Evolutionary conservation across 345 rosid genomes (phyloP).

Genomic region (Eucalyptus camaldulensis): DNA sequence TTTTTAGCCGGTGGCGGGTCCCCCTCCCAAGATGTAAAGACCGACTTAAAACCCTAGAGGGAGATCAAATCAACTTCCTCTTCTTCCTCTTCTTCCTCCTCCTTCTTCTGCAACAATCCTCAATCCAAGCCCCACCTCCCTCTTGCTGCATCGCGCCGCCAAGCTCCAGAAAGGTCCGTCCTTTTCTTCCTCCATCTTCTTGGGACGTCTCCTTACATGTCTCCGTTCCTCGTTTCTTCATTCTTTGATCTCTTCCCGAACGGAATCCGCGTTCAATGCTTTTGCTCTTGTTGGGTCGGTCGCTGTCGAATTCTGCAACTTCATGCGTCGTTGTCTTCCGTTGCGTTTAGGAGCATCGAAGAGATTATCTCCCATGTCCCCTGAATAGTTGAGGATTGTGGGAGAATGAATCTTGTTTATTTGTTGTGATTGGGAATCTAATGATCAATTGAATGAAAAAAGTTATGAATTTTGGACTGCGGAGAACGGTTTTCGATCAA

Average conservation of each 20-base stretch:
- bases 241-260: not conserved
- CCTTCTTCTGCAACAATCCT: not conserved
- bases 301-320: not conserved
- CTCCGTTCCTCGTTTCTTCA: not conserved
- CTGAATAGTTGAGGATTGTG: not conserved
- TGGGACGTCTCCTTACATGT: not conserved
- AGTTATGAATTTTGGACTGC: not conserved
- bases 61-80: not conserved
- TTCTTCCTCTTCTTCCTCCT: not conserved
- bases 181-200: not conserved
- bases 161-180: not conserved
- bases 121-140: not conserved
- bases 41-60: not conserved
- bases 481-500: not conserved
- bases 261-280: not conserved
- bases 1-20: not conserved
- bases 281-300: not conserved
- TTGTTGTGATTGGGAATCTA: not conserved
- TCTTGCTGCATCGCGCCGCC: not conserved
- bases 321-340: not conserved
- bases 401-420: not conserved
- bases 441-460: not conserved
- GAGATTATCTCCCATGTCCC: not conserved
- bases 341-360: not conserved
- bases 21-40: not conserved